phyloP scores from a whole-genome alignment of 1,284 basidiomycete genomes.

The Marasmius tenuissimus region DNA sequence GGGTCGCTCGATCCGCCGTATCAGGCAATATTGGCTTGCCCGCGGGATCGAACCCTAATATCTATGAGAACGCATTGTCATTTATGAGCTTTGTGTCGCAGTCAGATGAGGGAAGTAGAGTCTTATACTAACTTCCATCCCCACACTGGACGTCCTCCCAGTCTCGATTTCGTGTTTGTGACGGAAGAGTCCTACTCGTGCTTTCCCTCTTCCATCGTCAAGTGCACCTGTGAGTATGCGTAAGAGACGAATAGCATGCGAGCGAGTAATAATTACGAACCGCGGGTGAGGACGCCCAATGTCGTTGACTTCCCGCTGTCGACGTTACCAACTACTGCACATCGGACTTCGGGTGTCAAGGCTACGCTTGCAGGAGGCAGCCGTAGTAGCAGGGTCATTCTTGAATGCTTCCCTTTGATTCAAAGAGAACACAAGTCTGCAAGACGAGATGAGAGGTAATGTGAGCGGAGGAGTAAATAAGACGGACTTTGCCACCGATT shows the following conservation, averaged over 20 bases:
- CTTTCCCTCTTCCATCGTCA: slow-evolving; percentile 94
- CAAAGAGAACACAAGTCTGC: slow-evolving; percentile 59
- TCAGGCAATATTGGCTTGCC: slow-evolving; percentile 78
- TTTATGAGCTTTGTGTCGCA: background rate
- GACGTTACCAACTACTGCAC: slow-evolving; percentile 95
- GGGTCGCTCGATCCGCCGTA: slow-evolving; percentile 54
- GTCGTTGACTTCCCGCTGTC: slow-evolving; percentile 94
- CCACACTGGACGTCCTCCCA: slow-evolving; percentile 91
- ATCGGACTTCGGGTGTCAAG: slow-evolving; percentile 84
- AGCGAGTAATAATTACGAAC: slow-evolving; percentile 28
- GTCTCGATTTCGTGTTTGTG: slow-evolving; percentile 99
- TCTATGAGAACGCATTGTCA: slow-evolving; percentile 42
- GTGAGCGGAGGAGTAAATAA: background rate
- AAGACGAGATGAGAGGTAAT: slow-evolving; percentile 1
- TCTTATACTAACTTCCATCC: slow-evolving; percentile 78
- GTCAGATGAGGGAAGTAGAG: background rate
- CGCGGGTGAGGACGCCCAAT: slow-evolving; percentile 82
- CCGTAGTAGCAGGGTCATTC: slow-evolving; percentile 61
- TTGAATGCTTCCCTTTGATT: slow-evolving; percentile 44
- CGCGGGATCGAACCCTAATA: slow-evolving; percentile 78
- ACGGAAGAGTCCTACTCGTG: slow-evolving; percentile 89
- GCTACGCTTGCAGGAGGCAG: slow-evolving; percentile 73
- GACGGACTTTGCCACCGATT: slow-evolving; percentile 68
- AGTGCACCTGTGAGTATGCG: slow-evolving; percentile 60
- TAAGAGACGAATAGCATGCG: slow-evolving; percentile 26